These are phyloP conservation scores for Cornus florida DNA, from an alignment of 148 eudicot species.

Conservation along the genomic window DNA sequence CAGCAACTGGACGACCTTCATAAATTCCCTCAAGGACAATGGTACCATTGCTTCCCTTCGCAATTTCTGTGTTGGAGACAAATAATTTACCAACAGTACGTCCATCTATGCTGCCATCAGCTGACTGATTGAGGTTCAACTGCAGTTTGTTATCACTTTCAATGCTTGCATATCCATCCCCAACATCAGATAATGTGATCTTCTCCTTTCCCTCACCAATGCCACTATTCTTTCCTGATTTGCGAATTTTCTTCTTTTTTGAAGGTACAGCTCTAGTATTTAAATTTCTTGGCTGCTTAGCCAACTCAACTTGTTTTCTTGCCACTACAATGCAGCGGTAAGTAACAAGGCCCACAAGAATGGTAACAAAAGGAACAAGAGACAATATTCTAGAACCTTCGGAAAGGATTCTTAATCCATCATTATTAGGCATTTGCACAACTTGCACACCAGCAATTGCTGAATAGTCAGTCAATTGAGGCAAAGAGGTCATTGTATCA, in stretches of 20 bases:
- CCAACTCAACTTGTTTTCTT: conserved; percentile 20
- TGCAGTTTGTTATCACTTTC: conserved; percentile 18
- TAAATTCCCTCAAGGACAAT: conserved; percentile 83
- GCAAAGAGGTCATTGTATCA: conserved; percentile 20
- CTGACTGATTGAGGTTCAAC: conserved; percentile 40
- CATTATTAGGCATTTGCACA: conserved; percentile 17
- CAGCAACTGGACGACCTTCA: conserved; percentile 91
- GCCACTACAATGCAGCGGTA: conserved; percentile 14
- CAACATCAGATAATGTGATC: conserved; percentile 24
- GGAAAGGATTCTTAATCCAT: conserved; percentile 20
- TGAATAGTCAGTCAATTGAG: conserved; percentile 2
- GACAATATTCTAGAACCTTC: conserved; percentile 25
- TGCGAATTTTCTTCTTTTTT: conserved; percentile 63
- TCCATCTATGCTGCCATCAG: conserved; percentile 39
- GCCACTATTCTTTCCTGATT: conserved; percentile 41
- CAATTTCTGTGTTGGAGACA: conserved; percentile 66
- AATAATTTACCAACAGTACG: conserved; percentile 68
- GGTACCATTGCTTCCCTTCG: conserved; percentile 97
- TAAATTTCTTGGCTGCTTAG: conserved; percentile 30
- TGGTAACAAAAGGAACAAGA: conserved; percentile 28
- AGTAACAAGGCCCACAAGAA: conserved; percentile 29
- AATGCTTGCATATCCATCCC: conserved; percentile 21
- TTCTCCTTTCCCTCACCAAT: conserved; percentile 19
- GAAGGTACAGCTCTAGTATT: conserved; percentile 36
- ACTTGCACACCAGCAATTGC: conserved; percentile 11